Percentiles rank a stretch among this genome's conserved stretches.
Conservation (phyloP, 2,329 filamentous ascomycete genomes). For the Thyridium curvatum region DNA sequence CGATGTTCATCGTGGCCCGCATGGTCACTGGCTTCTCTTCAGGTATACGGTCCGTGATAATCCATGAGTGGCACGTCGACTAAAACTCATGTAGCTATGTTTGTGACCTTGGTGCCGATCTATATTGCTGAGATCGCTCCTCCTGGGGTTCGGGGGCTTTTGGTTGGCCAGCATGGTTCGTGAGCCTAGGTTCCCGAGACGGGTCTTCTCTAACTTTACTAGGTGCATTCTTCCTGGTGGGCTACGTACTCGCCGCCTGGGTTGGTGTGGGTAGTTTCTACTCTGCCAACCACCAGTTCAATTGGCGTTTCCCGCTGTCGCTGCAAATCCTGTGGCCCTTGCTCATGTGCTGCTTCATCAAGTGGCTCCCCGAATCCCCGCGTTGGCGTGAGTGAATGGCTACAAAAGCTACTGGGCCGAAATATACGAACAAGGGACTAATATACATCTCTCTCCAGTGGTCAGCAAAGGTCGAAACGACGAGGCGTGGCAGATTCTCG, state of each 20-base stretch:
- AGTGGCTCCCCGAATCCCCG: neutral
- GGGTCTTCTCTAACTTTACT: too few relatives aligned
- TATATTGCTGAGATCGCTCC: slow-evolving; percentile 29
- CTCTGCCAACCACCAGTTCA: slow-evolving; percentile 20
- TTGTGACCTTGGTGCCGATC: neutral
- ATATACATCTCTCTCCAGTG: too few relatives aligned
- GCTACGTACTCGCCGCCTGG: slow-evolving; percentile 10
- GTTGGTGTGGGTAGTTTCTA: slow-evolving; percentile 28
- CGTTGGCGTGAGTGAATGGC: neutral
- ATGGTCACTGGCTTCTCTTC: slow-evolving; percentile 34
- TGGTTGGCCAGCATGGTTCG: slow-evolving; percentile 16
- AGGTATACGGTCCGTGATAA: too few relatives aligned
- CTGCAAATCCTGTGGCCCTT: slow-evolving; percentile 32
- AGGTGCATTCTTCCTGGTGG: too few relatives aligned
- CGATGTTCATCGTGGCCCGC: slow-evolving; percentile 17
- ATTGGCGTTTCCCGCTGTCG: slow-evolving; percentile 37
- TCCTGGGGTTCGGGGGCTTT: slow-evolving; percentile 11
- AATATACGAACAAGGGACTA: too few relatives aligned
- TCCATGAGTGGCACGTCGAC: too few relatives aligned
- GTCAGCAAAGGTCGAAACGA: too few relatives aligned
- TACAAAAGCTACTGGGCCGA: too few relatives aligned
- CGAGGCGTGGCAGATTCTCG: too few relatives aligned
- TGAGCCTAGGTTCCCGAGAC: too few relatives aligned
- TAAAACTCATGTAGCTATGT: too few relatives aligned
- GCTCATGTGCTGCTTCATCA: slow-evolving; percentile 18